Evolutionary conservation across 192 early-diverging fungal genomes (phyloP), one percentile per base, ranked within the genome.

Genomic region (Phlyctochytrium bullatum): DNA sequence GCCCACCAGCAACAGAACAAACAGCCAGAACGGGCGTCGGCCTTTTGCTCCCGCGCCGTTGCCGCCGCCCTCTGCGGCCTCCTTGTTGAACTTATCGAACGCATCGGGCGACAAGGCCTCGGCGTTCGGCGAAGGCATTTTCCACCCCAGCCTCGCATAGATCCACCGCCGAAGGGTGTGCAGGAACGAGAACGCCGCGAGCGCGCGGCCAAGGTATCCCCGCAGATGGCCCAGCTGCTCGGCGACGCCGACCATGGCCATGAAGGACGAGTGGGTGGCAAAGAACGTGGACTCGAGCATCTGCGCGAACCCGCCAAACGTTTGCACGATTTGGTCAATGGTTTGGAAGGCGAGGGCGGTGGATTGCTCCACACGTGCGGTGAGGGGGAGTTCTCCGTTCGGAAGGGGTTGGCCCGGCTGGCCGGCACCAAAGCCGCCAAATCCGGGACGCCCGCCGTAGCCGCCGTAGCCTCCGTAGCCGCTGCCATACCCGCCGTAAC

Each of bases 241-340:
- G 47, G 92, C 93, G n/a, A 99, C 93, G 34, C 94, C 97, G 20
- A 98, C 88, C 86, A 98, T 95, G 17, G 94, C 92, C 92, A 96
- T 83, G 34, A 83, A 83, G 16, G 67, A 66, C 29, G 75, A 76
- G 62, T 72, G 69, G 0, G 97, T 99, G 23, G 97, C 94, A 81
- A 94, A 90, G 73, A 94, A 97, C 3, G 97, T 99, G 0, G 92
- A 94, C 63, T 97, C 97, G 33, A 99, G 88, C 97, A 99, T 97
- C 58, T 93, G 93, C 6, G 94, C 88, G 81, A 99, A 97, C 16
- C 95, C 95, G 34, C 91, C 94, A 86, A 99, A 99, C 0, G 94
- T 92, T 36, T 93, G 91, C 14, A 99, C 95, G 36, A 99, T 81
- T 3, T 89, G 88, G 66, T 98, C 94, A 30, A 99, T 90, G 30